Base-by-base conservation (phyloP, 78 protist genomes). In the Chrysochromulina parva region DNA sequence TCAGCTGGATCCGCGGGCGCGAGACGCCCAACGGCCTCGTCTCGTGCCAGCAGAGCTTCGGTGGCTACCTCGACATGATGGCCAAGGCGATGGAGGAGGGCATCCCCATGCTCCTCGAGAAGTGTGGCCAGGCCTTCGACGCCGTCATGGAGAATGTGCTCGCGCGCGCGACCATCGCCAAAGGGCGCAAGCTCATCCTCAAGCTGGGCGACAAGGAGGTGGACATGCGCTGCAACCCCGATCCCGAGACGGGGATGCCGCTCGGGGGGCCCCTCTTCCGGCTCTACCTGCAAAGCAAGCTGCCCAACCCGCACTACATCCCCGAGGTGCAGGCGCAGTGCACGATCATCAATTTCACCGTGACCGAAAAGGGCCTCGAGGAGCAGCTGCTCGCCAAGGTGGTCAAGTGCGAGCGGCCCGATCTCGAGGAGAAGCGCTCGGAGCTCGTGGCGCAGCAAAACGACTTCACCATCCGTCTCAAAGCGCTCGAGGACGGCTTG, bases 301-400 rank as follows among this genome's bases (percentile, higher is more conserved):
- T 95, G 80, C 22, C 92, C 57, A 96, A 96, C 78, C 99, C 99
- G 38, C 97, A 95, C 93, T 97, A 95, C 94, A 60, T 84, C 59
- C 98, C 99, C 38, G 98, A 97, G 93, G 17, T 96, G 24, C 92
- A 89, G 67, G 97, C 97, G 10, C 96, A 97, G 88, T 58, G 94
- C 47, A 95, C 97, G 54, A 80, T 97, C 85, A 90, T 96, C 88
- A 97, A 97, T 94, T 97, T 96, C 93, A 95, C 90, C 54, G 96
- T 94, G 74, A 96, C 99, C 9, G 90, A 52, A 13, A 94, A 91
- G 11, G 98, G 99, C 2, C 94, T 97, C n/a, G 98, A 96, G 89
- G 99, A 97, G 74, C 99, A 97, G 90, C 94, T 97, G n/a, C 95
- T 97, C 14, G 98, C 97, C 5, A 65, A 80, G 17, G 98, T 97